These are phyloP conservation scores for Fusarium sp. DNA, from an alignment of 2,329 filamentous ascomycete genomes.

Conservation along the genomic window DNA sequence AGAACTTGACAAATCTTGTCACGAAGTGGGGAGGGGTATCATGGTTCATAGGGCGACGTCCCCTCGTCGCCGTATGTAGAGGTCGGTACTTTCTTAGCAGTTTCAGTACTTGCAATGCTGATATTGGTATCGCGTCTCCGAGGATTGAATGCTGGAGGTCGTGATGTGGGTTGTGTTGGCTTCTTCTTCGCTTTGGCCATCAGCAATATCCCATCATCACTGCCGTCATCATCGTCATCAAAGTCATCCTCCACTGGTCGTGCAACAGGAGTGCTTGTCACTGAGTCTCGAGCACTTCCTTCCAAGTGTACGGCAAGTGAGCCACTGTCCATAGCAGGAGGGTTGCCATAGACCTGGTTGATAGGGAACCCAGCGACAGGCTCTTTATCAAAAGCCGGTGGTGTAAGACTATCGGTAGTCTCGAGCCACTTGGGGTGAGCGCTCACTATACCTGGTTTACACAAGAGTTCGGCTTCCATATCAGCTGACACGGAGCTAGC, in stretches of 20 bases:
- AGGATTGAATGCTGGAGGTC: conserved; percentile 55
- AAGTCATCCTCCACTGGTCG: conserved; percentile 59
- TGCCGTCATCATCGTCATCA: conserved; percentile 64
- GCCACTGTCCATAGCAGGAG: conserved; percentile 53
- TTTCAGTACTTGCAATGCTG: conserved; percentile 74
- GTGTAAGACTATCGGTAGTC: conserved; percentile 69
- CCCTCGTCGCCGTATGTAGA: conserved; percentile 55
- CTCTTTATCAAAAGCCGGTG: conserved; percentile 66
- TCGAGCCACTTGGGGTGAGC: conserved; percentile 62
- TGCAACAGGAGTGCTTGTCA: conserved; percentile 49
- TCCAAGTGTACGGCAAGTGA: conserved; percentile 52
- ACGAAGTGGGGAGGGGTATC: conserved; percentile 44
- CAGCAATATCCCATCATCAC: conserved; percentile 68
- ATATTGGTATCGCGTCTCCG: conserved; percentile 72
- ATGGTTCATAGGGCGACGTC: conserved; percentile 47
- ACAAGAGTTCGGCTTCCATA: conserved; percentile 72
- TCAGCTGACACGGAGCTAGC: conserved; percentile 76
- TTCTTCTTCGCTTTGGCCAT: conserved; percentile 69
- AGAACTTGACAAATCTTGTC: conserved; percentile 32
- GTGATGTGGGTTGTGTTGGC: conserved; percentile 42
- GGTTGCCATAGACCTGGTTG: conserved; percentile 56
- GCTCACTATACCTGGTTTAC: conserved; percentile 63
- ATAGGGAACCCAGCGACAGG: conserved; percentile 63
- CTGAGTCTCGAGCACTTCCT: conserved; percentile 36
- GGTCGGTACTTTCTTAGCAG: conserved; percentile 69